Evolutionary conservation across 371 early-diverging fungal species (phyloP).

Genomic region (Capillidium rhysosporum): DNA sequence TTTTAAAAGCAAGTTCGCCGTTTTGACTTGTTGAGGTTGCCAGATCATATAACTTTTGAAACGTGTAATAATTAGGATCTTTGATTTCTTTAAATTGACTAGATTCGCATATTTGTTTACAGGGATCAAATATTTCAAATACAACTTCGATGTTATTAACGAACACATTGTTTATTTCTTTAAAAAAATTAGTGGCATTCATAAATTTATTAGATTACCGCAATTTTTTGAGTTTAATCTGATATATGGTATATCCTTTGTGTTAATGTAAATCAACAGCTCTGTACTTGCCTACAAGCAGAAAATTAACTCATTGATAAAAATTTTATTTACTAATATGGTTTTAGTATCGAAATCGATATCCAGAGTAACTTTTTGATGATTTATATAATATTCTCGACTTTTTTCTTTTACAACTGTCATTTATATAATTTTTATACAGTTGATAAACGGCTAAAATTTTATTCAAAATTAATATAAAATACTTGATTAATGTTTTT

Average conservation of each 20-base stretch:
- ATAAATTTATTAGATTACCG: background rate
- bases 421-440: too few species aligned
- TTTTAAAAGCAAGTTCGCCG: background rate
- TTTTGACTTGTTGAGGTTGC: background rate
- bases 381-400: background rate
- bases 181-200: background rate
- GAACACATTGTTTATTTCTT: background rate
- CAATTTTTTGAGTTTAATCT: constrained; percentile 1
- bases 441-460: too few species aligned
- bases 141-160: background rate
- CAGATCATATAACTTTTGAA: background rate
- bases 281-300: background rate
- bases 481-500: too few species aligned
- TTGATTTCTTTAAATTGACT: background rate
- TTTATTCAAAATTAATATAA: too few species aligned
- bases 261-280: background rate
- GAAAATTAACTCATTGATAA: background rate
- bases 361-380: constrained; percentile 6
- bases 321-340: background rate
- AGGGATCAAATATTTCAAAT: constrained; percentile 2
- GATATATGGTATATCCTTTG: background rate
- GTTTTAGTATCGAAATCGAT: background rate
- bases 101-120: background rate
- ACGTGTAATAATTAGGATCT: background rate
- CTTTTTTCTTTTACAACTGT: background rate